Evolutionary conservation across 257 asterid species (phyloP), one percentile per base, ranked within the genome.

Genomic region (Cynanchum wilfordii): DNA sequence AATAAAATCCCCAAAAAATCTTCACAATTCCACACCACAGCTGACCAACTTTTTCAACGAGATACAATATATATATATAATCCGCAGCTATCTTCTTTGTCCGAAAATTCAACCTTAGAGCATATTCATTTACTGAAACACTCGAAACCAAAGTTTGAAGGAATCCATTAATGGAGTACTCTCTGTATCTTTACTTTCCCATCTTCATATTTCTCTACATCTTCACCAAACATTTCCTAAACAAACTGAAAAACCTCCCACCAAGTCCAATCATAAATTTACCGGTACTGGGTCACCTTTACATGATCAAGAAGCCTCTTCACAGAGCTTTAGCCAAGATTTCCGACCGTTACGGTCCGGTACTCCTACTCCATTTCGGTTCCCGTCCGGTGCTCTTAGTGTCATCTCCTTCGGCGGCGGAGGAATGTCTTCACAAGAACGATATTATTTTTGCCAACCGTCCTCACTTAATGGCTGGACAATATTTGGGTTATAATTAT

Each of bases 211-310:
- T 59, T 17, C n/a, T 86, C 0, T 90, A 87, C 85, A 74, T 87
- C 65, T 49, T 84, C 77, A 78, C 88, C 49, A 84, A 77, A 0
- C 82, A 82, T n/a, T 73, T 88, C 49, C 15, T 63, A 63, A 76
- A 73, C 71, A 81, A 74, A 71, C 30, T 86, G 7, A 62, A 59
- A n/a, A 85, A 85, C 40, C 85, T 78, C 0, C 95, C 97, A 0
- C 97, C 95, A 0, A 25, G 85, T 47, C 97, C 97, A 6, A 25
- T 82, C 72, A 76, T 82, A 20, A 74, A 16, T 20, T 76, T 85
- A 0, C 97, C 97, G 24, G 0, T 89, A 33, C 55, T 86, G 58
- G 97, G 97, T 76, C 96, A 89, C 64, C 90, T 90, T 74, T 72
- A 82, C 77, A 88, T 88, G 69, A 65, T 90, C 42, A 84, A 82